Base-by-base conservation (phyloP, 2,329 filamentous ascomycete species). In the Diplodia seriata region DNA sequence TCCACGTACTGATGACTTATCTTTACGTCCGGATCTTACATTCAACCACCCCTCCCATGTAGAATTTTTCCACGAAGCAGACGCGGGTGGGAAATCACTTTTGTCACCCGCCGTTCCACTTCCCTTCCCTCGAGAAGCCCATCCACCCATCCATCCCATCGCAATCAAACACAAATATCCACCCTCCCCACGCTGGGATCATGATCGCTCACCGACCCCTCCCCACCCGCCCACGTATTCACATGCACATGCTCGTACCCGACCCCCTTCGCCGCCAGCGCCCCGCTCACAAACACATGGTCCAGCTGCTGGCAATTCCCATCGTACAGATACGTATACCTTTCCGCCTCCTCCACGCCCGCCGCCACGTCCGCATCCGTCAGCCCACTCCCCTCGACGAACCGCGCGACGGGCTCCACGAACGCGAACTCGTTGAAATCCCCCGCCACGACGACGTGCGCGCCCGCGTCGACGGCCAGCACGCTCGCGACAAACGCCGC, bases 381-480 rank as follows among this genome's bases (percentile, higher is more conserved):
- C 55, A 92, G 80, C 2, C 85, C 84, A 0, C 87, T 89, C 23
- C 83, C 79, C 3, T 76, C 70, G 1, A 80, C 73, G 70, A 91
- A 90, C 1, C 79, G 79, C 69, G 82, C 75, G 59, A 91, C 76
- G 1, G 90, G 89, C 75, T 83, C 73, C 11, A 88, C 89, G 70
- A 89, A 88, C 5, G 84, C 75, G 74, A 90, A 92, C 76, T 92
- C 90, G 81, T 92, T 92, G 75, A 89, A 92, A 78, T 92, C 90
- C 31, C 90, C 90, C 0, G 86, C 85, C 2, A 83, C 79, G 69
- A 92, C 83, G 71, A 92, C 76, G 29, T 81, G 81, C 0, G 90
- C 89, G 18, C 83, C 77, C 12, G 80, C 75, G 76, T 91, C 85
- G 50, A 83, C 73, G 8, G 80, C 75, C 23, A 91, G 83, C 71